Percentiles rank a stretch among this genome's conserved stretches.
Evolutionary conservation across 208 protist genomes (phyloP).

Genomic region (Leishmania major): DNA sequence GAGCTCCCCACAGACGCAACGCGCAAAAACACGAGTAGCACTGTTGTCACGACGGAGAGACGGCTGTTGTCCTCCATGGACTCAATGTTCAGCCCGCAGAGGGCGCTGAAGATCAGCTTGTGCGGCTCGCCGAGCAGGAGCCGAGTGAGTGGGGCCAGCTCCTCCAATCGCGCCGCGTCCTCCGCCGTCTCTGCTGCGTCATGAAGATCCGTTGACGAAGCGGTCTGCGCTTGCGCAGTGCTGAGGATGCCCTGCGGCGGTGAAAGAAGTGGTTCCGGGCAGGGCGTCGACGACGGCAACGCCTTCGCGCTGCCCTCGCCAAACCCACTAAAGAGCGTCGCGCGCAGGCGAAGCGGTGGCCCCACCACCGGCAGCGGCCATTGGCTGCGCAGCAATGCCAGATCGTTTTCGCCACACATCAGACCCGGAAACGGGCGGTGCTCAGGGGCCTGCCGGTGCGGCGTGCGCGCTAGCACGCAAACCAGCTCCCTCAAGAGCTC

Average conservation of each 20-base stretch:
- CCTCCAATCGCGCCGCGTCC: conserved; percentile 27
- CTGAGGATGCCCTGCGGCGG: too few species aligned
- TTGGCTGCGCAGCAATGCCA: conserved; percentile 40
- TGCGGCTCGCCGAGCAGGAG: conserved; percentile 64
- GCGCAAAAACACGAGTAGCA: conserved; percentile 71
- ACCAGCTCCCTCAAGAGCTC: conserved; percentile 46
- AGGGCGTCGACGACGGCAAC: background rate
- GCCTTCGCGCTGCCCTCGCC: background rate
- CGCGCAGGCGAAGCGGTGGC: conserved; percentile 37
- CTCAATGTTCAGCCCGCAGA: conserved; percentile 71
- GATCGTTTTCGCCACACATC: conserved; percentile 37
- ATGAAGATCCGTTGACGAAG: background rate
- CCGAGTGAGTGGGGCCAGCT: conserved; percentile 41
- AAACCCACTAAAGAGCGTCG: conserved; percentile 21
- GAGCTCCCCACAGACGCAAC: conserved; percentile 38
- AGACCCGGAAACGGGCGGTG: conserved; percentile 56
- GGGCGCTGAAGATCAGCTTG: conserved; percentile 67
- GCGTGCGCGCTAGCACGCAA: conserved; percentile 31
- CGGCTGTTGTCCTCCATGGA: conserved; percentile 57
- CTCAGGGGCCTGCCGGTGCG: conserved; percentile 56
- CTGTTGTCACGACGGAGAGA: conserved; percentile 77
- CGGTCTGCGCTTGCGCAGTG: background rate
- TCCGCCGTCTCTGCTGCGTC: background rate
- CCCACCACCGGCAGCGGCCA: conserved; percentile 40
- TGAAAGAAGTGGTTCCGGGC: background rate